Conservation (phyloP, 305 asterid genomes). For the Solanum hybrid region DNA sequence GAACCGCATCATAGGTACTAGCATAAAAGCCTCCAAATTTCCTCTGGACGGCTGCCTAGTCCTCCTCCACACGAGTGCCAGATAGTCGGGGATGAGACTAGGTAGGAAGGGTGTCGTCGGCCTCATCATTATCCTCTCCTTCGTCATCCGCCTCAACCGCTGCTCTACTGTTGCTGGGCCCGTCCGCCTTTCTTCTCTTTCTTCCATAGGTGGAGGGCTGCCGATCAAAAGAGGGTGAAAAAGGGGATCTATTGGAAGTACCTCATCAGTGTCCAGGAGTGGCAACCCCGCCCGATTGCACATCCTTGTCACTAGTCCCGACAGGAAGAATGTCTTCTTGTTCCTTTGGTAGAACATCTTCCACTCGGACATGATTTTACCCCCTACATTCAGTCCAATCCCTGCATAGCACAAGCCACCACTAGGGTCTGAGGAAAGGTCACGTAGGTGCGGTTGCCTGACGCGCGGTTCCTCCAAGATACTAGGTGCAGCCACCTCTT, state of each 20-base stretch:
- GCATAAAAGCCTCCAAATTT: neutral
- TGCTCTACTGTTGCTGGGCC: neutral
- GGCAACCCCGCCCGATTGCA: neutral
- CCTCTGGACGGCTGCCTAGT: neutral
- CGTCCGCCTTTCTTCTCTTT: neutral
- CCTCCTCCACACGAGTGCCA: neutral
- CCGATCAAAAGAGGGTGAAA: neutral
- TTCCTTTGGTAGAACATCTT: neutral
- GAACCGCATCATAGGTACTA: neutral
- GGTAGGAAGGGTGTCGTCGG: neutral
- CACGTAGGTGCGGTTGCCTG: neutral
- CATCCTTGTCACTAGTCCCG: neutral
- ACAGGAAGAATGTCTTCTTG: neutral
- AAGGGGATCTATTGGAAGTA: neutral
- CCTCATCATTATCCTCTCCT: no score
- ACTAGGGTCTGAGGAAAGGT: neutral
- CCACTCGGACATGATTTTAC: neutral
- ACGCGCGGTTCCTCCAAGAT: neutral
- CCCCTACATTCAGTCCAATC: neutral
- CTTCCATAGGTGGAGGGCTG: neutral
- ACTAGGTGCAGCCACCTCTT: neutral
- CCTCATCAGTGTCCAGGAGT: neutral
- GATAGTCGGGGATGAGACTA: no score
- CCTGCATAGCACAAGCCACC: neutral
- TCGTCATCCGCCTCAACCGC: neutral